Evolutionary conservation across 768 basidiomycete genomes (phyloP), one percentile per base, ranked within the genome.

Genomic region (Lentinula guzmanii): DNA sequence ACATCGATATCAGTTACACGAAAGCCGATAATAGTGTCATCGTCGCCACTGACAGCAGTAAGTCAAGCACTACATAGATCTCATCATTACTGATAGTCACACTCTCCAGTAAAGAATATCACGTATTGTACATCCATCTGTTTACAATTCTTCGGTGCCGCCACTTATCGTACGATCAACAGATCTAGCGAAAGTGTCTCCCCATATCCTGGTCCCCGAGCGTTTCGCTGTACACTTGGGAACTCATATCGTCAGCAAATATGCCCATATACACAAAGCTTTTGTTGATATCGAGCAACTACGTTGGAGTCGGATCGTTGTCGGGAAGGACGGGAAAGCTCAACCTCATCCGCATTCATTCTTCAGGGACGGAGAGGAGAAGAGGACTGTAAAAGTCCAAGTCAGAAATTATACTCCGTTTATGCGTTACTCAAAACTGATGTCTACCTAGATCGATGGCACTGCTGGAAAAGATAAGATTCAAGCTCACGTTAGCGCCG

Each of bases 11-110:
- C 41, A 92, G 92, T 67, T 98, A 90, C 72, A 96, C 92, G 3
- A 66, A 92, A 65, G 93, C 91, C 0, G 93, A 98, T 69, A 98
- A 98, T 74, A 82, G 82, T 2, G 85, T 88, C 9, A 81, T 97
- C 9, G 93, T 98, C 2, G 88, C 95, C 2, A 98, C 95, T 1
- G 95, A 98, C 74, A 91, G 92, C 1, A 87, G 92, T 93, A 67
- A 67, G 89, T 77, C 28, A 46, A 50, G 52, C 35, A 45, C 10
- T 5, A 24, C 24, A 58, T 39, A 11, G 24, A 46, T 28, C 58
- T 41, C 0, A 48, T n/a, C 37, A 48, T 28, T 58, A 21, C n/a
- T 45, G 21, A 39, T 46, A 33, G 39, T 43, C 39, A 15, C 62
- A 41, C 56, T 56, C 18, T 18, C 28, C 63, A 87, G 86, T 87